A percentile compares a stretch with the other conserved stretches of the same genome.
These are phyloP conservation scores for Litchi chinensis DNA, from an alignment of 345 rosid genomes.

Conservation along the genomic window DNA sequence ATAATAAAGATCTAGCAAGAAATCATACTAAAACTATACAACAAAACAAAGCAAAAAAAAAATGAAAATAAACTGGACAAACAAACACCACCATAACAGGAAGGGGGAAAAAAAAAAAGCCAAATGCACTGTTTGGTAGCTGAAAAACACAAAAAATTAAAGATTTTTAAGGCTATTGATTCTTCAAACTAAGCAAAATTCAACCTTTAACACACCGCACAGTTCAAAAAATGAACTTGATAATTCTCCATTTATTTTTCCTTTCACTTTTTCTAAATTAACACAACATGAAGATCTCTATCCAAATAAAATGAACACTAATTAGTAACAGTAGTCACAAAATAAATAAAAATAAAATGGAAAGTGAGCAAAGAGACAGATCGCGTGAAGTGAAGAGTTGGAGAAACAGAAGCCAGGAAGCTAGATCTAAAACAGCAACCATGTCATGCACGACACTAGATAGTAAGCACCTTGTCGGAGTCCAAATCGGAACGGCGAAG, in stretches of 20 bases:
- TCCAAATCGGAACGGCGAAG: slow-evolving; percentile 43
- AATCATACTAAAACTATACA: neutral
- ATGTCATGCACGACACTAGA: neutral
- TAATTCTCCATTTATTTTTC: neutral
- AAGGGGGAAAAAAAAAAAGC: neutral
- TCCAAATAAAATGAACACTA: neutral
- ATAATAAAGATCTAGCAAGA: neutral
- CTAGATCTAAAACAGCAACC: slow-evolving; percentile 4
- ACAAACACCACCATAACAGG: neutral
- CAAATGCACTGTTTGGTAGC: neutral
- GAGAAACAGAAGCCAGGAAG: neutral
- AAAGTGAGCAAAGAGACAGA: slow-evolving; percentile 19
- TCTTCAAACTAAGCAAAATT: slow-evolving; percentile 1
- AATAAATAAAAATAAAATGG: neutral
- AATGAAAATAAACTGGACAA: neutral
- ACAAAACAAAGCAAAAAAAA: neutral
- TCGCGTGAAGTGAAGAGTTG: slow-evolving; percentile 26
- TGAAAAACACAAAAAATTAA: neutral
- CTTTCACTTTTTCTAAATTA: neutral
- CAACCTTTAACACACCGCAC: neutral
- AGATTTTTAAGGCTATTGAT: neutral
- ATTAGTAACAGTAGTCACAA: neutral
- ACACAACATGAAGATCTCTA: slow-evolving; percentile 2
- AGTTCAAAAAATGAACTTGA: neutral
- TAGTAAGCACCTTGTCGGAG: slow-evolving; percentile 48